phyloP scores from a whole-genome alignment of 2,329 filamentous ascomycete species.

The Aspergillus calidoustus region DNA sequence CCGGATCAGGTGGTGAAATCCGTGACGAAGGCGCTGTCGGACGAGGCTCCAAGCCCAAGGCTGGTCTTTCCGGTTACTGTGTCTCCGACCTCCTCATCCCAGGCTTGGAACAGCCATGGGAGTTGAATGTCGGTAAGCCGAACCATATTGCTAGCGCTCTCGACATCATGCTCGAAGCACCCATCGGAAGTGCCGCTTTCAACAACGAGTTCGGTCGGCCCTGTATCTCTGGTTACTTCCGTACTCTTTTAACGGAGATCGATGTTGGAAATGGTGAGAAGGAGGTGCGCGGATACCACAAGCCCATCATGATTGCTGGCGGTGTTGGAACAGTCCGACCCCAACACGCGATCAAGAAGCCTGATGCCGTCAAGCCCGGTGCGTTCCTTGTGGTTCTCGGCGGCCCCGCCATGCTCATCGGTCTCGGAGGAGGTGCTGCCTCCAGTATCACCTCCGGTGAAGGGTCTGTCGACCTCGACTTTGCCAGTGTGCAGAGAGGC shows the following conservation, averaged over 20 bases:
- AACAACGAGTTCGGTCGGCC: slow-evolving; percentile 98
- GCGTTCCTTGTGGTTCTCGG: slow-evolving; percentile 91
- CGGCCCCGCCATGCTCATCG: slow-evolving; percentile 96
- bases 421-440: slow-evolving; percentile 91
- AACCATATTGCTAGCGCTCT: slow-evolving; percentile 90
- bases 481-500: slow-evolving; percentile 94
- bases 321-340: slow-evolving; percentile 91
- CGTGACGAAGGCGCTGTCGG: slow-evolving; percentile 94
- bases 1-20: slow-evolving; percentile 93
- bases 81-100: slow-evolving; percentile 94
- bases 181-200: slow-evolving; percentile 91
- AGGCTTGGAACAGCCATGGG: slow-evolving; percentile 82
- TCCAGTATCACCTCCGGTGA: slow-evolving; percentile 89
- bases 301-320: slow-evolving; percentile 98
- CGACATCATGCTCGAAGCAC: slow-evolving; percentile 97
- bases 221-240: slow-evolving; percentile 85
- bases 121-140: slow-evolving; percentile 86
- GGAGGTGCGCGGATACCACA: slow-evolving; percentile 90
- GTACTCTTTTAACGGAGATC: slow-evolving; percentile 78
- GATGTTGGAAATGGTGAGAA: slow-evolving; percentile 63
- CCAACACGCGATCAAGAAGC: slow-evolving; percentile 85
- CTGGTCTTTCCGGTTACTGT: slow-evolving; percentile 89
- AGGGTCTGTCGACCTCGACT: slow-evolving; percentile 89
- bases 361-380: slow-evolving; percentile 78
- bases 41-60: slow-evolving; percentile 88